Conservation (phyloP, 106 monocot species). For the Triglochin maritima region DNA sequence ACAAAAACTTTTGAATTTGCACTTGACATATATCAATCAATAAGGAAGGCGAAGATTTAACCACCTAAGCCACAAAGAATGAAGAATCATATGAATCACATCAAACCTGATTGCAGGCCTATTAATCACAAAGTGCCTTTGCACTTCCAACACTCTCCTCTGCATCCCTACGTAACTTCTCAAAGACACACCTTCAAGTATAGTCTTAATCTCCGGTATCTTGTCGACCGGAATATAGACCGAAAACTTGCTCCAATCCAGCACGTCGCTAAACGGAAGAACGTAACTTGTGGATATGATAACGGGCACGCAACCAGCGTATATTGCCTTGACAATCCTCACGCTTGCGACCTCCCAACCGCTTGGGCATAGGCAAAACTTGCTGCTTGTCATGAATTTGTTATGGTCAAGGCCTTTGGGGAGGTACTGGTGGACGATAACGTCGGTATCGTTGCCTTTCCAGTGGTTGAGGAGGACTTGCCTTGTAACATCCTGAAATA, state of each 20-base stretch:
- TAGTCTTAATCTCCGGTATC: constrained; percentile 46
- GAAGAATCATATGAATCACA: constrained; percentile 43
- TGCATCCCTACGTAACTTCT: constrained; percentile 22
- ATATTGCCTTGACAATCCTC: constrained; percentile 50
- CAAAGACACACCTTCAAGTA: constrained; percentile 24
- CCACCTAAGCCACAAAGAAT: constrained; percentile 49
- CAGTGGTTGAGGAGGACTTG: constrained; percentile 40
- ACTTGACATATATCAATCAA: constrained; percentile 3
- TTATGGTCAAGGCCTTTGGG: constrained; percentile 29
- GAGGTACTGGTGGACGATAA: constrained; percentile 53
- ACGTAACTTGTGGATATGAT: constrained; percentile 50
- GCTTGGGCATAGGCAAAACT: constrained; percentile 71
- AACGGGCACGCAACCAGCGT: constrained; percentile 63
- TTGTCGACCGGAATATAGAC: constrained; percentile 24
- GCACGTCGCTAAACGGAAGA: constrained; percentile 59
- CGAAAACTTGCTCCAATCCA: constrained; percentile 56
- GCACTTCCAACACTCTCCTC: constrained; percentile 32
- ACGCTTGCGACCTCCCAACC: constrained; percentile 79
- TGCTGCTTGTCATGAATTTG: constrained; percentile 31
- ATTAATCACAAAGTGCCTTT: constrained; percentile 38
- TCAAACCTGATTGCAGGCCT: constrained; percentile 31
- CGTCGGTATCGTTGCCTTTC: constrained; percentile 38
- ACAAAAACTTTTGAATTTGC: neutral
- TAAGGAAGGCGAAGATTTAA: constrained; percentile 34
- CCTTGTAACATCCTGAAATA: too few species aligned